Base-by-base conservation (phyloP, 2,329 filamentous ascomycete species). In the Thermoascus crustaceus region DNA sequence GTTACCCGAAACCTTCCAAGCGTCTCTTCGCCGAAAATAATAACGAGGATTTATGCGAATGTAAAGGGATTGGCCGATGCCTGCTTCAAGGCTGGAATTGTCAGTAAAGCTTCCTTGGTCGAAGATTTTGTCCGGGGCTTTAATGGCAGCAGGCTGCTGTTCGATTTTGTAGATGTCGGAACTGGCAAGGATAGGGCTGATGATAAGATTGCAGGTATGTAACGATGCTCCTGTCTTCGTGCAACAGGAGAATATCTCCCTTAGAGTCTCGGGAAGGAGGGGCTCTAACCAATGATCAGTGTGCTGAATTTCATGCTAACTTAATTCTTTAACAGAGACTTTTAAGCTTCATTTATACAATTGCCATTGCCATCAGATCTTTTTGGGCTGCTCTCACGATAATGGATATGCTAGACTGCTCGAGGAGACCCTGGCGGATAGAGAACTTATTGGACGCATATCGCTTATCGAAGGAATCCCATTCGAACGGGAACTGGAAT, bases 301-400 rank as follows among this genome's bases (percentile, higher is more conserved):
- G 31, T 27, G 14, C 23, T 38, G 50, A 53, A 40, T 44, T 46
- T 34, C 34, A 17, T 35, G 44, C 54, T 63, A 45, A 60, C 44
- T 5, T 16, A 14, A 30, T 32, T 37, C 30, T 36, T 14, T n/a
- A 34, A 22, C 43, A 75, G 73, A 73, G 44, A 60, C 61, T 17
- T 71, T 79, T 54, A 71, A 72, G 45, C 53, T 74, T 31, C 67
- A 71, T 52, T 57, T 76, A 33, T 63, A 71, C 53, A 71, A 78
- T 46, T 71, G 67, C 42, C 74, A 76, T 45, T 80, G 76, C 49
- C 73, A 72, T 35, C 73, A 76, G 37, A 68, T 80, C 34, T 60
- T 78, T 32, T 62, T 80, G 22, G 76, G 75, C 6, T 76, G 74
- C 52, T 72, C 71, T 9, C 69, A 73, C 39, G 71, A 75, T 54